These are phyloP conservation scores for Eucalyptus microcorys DNA, from an alignment of 345 rosid genomes.

Conservation along the genomic window DNA sequence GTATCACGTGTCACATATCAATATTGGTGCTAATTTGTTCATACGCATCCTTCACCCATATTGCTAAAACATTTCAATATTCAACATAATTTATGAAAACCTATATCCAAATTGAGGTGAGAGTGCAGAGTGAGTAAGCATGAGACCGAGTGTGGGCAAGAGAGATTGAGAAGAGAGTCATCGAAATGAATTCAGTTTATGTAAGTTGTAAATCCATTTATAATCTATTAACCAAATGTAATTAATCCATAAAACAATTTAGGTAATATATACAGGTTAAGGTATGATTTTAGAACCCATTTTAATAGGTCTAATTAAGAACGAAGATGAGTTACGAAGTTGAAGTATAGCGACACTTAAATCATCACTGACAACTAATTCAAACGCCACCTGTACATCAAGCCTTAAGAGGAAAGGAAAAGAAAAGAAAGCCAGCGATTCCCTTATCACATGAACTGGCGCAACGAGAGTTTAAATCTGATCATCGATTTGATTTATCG, in stretches of 20 bases:
- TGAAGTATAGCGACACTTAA: neutral
- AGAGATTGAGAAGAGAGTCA: neutral
- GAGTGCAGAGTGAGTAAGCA: neutral
- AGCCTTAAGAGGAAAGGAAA: neutral
- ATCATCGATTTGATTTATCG: neutral
- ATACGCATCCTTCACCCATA: too few species aligned
- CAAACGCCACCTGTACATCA: neutral
- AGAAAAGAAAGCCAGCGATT: neutral
- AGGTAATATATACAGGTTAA: too few species aligned
- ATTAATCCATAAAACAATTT: too few species aligned
- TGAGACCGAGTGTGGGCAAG: accelerated
- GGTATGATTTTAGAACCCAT: neutral
- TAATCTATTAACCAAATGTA: too few species aligned
- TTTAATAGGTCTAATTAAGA: neutral
- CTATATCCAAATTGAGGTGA: neutral
- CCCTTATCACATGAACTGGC: neutral
- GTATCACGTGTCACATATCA: too few species aligned
- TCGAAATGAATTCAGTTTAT: too few species aligned
- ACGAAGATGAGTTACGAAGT: neutral
- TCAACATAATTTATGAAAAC: neutral
- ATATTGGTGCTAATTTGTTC: too few species aligned
- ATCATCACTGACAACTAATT: neutral
- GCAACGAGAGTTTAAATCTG: neutral
- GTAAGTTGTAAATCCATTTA: neutral
- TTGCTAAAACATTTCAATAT: neutral